Percentiles rank a stretch among this genome's conserved stretches.
Conservation (phyloP, 2,329 filamentous ascomycete species). For the Fusarium ambrosium region DNA sequence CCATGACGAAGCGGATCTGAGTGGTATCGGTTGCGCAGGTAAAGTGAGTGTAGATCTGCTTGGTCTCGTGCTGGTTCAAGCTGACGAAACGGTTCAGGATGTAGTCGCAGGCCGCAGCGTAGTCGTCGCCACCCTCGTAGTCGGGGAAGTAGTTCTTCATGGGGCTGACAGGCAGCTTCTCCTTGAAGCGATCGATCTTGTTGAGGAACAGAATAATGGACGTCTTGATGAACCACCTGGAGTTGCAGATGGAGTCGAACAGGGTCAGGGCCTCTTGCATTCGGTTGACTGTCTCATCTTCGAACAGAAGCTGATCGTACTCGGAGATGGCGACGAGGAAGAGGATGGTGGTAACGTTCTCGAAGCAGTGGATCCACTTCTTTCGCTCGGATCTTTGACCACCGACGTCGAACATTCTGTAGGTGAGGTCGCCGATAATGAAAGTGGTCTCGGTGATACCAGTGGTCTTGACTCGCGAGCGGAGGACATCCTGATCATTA, state of each 20-base stretch:
- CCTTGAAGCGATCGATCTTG: slow-evolving; percentile 92
- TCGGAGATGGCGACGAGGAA: slow-evolving; percentile 98
- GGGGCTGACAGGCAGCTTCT: slow-evolving; percentile 85
- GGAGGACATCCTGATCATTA: slow-evolving; percentile 93
- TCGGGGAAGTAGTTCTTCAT: slow-evolving; percentile 92
- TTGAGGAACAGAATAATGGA: slow-evolving; percentile 91
- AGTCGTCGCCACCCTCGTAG: slow-evolving; percentile 96
- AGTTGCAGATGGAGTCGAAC: slow-evolving; percentile 90
- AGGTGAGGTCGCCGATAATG: slow-evolving; percentile 93
- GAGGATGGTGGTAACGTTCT: slow-evolving; percentile 94
- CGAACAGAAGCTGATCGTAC: slow-evolving; percentile 95
- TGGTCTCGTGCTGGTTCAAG: slow-evolving; percentile 98
- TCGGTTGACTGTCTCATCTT: slow-evolving; percentile 96
- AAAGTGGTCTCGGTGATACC: slow-evolving; percentile 98
- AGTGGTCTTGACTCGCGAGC: slow-evolving; percentile 96
- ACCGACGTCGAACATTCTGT: slow-evolving; percentile 97
- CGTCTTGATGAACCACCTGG: slow-evolving; percentile 90
- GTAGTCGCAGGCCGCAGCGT: slow-evolving; percentile 96
- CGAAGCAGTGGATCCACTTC: slow-evolving; percentile 98
- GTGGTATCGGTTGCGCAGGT: slow-evolving; percentile 99
- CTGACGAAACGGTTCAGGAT: slow-evolving; percentile 99
- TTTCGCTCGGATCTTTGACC: slow-evolving; percentile 93
- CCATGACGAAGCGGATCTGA: slow-evolving; percentile 99
- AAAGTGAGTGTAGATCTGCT: slow-evolving; percentile 99
- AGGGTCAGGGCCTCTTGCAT: slow-evolving; percentile 91